Base-by-base conservation (phyloP, 495 filamentous ascomycete species). In the Penicillium steckii region DNA sequence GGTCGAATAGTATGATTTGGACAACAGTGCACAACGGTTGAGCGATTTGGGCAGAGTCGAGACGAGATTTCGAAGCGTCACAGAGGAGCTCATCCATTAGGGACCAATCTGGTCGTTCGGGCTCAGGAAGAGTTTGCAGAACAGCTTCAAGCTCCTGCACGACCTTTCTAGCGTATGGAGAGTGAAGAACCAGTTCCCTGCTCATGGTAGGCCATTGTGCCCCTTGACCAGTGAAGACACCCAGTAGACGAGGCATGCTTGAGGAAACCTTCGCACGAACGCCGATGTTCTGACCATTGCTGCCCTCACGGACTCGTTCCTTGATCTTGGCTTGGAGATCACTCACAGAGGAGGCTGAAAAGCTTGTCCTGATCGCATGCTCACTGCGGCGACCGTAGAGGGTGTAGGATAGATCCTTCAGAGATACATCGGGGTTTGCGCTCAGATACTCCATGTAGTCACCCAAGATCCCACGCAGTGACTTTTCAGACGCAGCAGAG, bases 151-250 rank as follows among this genome's bases (percentile, higher is more conserved):
- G 5, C 8, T 37, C 15, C 23, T 62, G 47, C 3, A 73, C 46
- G 1, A 44, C 35, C 3, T 60, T 40, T 17, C 58, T 29, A 50
- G 75, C 74, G 8, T 61, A 10, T 0, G 56, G 55, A 18, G 57
- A 70, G 6, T 46, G 13, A 4, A 61, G 30, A 13, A 74, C 44
- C 9, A 76, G 56, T 18, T 64, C 53, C 17, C 52, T 49, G 2
- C 72, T 76, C 76, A 79, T 80, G 6, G 42, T 56, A 3, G 45
- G 32, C 64, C 64, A 88, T 45, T 86, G 81, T 1, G 83, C 79
- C 13, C 86, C 86, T 60, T 90, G 86, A 23, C 86, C 86, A 12
- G 85, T 89, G 56, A 89, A 90, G 27, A 82, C 71, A 55, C 89
- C 87, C 0, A 75, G 80, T 8, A 87, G 66, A 53, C 70, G 76